A percentile compares a stretch with the other conserved stretches of the same genome.
These are phyloP conservation scores for Strigomonas culicis DNA, from an alignment of 208 protist genomes.

Conservation along the genomic window DNA sequence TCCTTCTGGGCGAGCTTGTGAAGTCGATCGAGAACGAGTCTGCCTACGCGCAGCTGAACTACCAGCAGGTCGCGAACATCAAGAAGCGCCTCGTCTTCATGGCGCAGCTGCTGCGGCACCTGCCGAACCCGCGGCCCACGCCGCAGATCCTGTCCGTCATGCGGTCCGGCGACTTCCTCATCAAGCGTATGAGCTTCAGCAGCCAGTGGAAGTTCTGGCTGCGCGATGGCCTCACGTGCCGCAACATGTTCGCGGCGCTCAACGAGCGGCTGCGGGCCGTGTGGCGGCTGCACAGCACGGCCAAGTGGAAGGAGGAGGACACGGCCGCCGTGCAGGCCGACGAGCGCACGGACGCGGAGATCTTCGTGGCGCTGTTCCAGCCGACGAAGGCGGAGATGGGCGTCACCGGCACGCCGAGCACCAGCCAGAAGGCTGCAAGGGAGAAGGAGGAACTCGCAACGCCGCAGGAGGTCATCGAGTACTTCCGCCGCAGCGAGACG, in stretches of 20 bases:
- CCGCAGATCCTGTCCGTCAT: slow-evolving; percentile 12
- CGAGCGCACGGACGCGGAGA: slow-evolving; percentile 22
- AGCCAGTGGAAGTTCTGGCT: slow-evolving; percentile 36
- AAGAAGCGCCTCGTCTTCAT: slow-evolving; percentile 17
- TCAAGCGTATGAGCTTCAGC: slow-evolving; percentile 9
- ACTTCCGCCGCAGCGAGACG: slow-evolving; percentile 34
- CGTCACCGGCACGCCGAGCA: not conserved
- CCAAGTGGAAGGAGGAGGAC: slow-evolving; percentile 33
- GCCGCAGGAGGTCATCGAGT: slow-evolving; percentile 24
- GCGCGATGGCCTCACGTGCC: slow-evolving; percentile 41
- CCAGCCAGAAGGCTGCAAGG: not conserved
- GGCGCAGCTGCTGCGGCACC: slow-evolving; percentile 12
- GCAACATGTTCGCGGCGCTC: slow-evolving; percentile 29
- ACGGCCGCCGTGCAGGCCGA: slow-evolving; percentile 28
- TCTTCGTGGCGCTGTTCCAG: slow-evolving; percentile 7
- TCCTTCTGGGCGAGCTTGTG: slow-evolving; percentile 9
- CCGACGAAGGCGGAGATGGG: not conserved
- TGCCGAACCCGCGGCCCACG: slow-evolving; percentile 23
- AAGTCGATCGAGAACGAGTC: slow-evolving; percentile 3
- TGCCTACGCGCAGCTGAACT: slow-evolving; percentile 7
- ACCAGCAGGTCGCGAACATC: slow-evolving; percentile 10
- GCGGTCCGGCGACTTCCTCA: slow-evolving; percentile 11
- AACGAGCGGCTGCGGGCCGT: slow-evolving; percentile 38
- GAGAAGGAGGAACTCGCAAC: not conserved
- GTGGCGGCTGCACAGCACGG: slow-evolving; percentile 59